Conservation (phyloP, 139 green algal species). For the Coelastrella sp. region DNA sequence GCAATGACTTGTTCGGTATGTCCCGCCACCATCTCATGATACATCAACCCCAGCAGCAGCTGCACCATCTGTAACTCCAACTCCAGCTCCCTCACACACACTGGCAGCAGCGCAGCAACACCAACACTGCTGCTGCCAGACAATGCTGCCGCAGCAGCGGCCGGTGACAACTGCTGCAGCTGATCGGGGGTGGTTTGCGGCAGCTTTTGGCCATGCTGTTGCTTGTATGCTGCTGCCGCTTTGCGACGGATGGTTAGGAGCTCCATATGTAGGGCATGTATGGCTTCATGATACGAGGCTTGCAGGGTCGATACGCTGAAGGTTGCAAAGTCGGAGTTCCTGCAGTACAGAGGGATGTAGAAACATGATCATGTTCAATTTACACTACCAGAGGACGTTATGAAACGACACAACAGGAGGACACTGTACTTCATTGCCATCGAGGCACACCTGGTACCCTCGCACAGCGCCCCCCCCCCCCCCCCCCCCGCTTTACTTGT, state of each 20-base stretch:
- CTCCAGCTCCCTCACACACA: background rate
- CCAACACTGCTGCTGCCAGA: background rate
- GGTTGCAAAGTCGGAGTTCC: constrained; percentile 53
- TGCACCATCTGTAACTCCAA: constrained; percentile 40
- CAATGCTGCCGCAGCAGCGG: background rate
- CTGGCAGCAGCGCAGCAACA: background rate
- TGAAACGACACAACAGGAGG: too few species aligned
- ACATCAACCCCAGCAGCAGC: constrained; percentile 55
- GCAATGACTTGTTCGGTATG: constrained; percentile 73
- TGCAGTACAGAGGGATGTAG: background rate
- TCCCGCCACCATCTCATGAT: constrained; percentile 63
- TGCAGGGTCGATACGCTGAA: constrained; percentile 58
- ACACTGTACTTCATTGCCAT: too few species aligned
- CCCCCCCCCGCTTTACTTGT: too few species aligned
- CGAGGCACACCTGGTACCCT: too few species aligned
- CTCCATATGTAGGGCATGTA: constrained; percentile 39
- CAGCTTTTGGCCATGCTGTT: background rate
- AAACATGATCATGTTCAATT: background rate
- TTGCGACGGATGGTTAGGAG: constrained; percentile 8
- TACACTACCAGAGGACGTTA: too few species aligned
- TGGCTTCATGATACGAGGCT: constrained; percentile 47
- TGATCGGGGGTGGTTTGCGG: background rate
- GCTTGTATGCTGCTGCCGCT: constrained; percentile 24
- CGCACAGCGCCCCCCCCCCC: too few species aligned
- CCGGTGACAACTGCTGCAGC: constrained; percentile 22